Conservation (phyloP, 257 asterid genomes). For the Penstemon newberryi region DNA sequence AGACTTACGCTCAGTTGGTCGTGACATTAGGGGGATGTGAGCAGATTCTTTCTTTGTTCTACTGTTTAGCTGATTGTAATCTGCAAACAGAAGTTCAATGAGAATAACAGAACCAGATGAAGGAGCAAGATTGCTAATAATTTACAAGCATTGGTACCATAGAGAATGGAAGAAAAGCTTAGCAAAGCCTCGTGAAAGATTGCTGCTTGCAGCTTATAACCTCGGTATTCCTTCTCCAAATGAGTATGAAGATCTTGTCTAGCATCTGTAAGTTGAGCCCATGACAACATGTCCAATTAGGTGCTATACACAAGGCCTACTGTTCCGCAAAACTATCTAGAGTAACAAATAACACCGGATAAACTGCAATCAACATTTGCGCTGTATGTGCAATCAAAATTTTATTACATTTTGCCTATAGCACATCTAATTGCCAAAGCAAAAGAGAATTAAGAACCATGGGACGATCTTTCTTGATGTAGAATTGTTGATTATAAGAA, state of each 20-base stretch:
- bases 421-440: too few relatives aligned
- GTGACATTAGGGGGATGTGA: slow-evolving; percentile 63
- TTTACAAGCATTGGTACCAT: slow-evolving; percentile 35
- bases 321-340: not conserved
- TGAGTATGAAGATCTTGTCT: slow-evolving; percentile 61
- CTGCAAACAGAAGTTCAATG: slow-evolving; percentile 48
- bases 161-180: slow-evolving; percentile 37
- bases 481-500: too few relatives aligned
- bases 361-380: not conserved
- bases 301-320: not conserved
- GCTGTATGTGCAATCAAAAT: too few relatives aligned
- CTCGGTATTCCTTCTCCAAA: slow-evolving; percentile 71
- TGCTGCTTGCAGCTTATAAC: slow-evolving; percentile 70
- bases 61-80: slow-evolving; percentile 36
- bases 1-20: slow-evolving; percentile 90
- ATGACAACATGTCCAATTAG: slow-evolving; percentile 15
- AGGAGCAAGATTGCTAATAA: not conserved
- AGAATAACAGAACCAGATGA: slow-evolving; percentile 21
- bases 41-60: slow-evolving; percentile 58
- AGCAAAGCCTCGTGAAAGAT: slow-evolving; percentile 74
- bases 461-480: too few relatives aligned
- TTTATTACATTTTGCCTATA: too few relatives aligned
- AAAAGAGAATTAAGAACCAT: too few relatives aligned
- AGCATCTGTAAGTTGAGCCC: slow-evolving; percentile 55
- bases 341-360: not conserved